Evolutionary conservation across 208 protist species (phyloP), one percentile per base, ranked within the genome.

Genomic region (Porcisia hertigi): DNA sequence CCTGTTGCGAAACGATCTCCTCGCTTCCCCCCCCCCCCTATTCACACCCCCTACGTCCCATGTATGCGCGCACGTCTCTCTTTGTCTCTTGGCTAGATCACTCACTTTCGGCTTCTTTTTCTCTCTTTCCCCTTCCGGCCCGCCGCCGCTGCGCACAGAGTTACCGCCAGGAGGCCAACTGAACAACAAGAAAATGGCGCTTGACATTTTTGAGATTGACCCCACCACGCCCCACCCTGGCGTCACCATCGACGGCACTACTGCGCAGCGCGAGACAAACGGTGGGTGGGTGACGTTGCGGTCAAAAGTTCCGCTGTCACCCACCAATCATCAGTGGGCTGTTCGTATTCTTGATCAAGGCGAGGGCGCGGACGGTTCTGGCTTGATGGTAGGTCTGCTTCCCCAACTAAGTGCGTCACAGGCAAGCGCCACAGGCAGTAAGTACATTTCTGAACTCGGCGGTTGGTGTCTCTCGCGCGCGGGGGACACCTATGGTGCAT

Each of bases 231-330:
- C 93, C 1, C 94, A 98, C 73, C 92, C 92, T 5, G 94, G 94
- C 25, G 93, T 98, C 63, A 81, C 81, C 43, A 85, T 97, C 65
- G 87, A 94, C 43, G 91, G 88, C 58, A 83, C 81, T 34, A 62
- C 81, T 9, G 91, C 88, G 6, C 89, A 89, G 72, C 83, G 92
- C 30, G 91, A 98, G 74, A 96, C 93, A 18, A 97, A 97, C 70
- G 92, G 93, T 20, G 92, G 93, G 20, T 98, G 94, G 93, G 94
- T 98, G 59, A 98, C 94, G 64, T 83, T 98, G 72, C 90, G 92
- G 41, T 80, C 92, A 30, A 90, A 83, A 36, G 79, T 57, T 25
- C 90, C 93, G 5, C 83, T 98, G 34, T 87, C 81, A 14, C 77
- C 85, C n/a, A 77, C 79, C 14, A 91, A 97, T 57, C 87, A 90